Conservation (phyloP, 768 basidiomycete genomes). For the Boletus subparvulus region DNA sequence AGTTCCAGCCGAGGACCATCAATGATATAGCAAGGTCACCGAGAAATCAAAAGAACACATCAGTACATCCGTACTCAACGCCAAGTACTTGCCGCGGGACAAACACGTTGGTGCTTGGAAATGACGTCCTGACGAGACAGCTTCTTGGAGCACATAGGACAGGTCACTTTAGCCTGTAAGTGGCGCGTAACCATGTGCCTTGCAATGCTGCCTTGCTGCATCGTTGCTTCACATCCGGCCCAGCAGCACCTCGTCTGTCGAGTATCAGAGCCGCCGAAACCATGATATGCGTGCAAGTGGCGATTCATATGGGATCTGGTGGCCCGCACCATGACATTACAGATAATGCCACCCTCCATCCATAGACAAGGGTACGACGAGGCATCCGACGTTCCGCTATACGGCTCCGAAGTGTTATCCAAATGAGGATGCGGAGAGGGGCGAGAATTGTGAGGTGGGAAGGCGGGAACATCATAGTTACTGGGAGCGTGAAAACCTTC, state of each 20-base stretch:
- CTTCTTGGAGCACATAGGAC: conserved; percentile 29
- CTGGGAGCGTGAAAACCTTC: background rate
- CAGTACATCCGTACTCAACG: conserved; percentile 4
- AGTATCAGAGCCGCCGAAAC: conserved; percentile 23
- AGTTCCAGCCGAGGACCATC: background rate
- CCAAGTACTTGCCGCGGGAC: conserved; percentile 20
- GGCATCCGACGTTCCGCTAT: background rate
- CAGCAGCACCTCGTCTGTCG: conserved; percentile 21
- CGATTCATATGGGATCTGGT: conserved; percentile 28
- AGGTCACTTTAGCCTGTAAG: conserved; percentile 28
- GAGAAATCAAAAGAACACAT: background rate
- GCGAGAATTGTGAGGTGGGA: background rate
- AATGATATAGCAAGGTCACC: background rate
- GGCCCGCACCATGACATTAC: conserved; percentile 19
- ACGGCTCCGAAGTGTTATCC: conserved; percentile 1
- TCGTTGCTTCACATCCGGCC: conserved; percentile 18
- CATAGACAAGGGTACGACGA: conserved; percentile 21
- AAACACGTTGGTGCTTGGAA: conserved; percentile 27
- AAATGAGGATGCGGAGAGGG: background rate
- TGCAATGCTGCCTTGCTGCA: conserved; percentile 31
- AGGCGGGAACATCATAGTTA: background rate
- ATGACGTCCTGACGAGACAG: conserved; percentile 28
- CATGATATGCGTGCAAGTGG: conserved; percentile 24
- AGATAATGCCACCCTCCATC: conserved; percentile 12
- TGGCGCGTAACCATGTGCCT: conserved; percentile 30